Base-by-base conservation (phyloP, 1,139 yeast species). In the Pichia sp. region DNA sequence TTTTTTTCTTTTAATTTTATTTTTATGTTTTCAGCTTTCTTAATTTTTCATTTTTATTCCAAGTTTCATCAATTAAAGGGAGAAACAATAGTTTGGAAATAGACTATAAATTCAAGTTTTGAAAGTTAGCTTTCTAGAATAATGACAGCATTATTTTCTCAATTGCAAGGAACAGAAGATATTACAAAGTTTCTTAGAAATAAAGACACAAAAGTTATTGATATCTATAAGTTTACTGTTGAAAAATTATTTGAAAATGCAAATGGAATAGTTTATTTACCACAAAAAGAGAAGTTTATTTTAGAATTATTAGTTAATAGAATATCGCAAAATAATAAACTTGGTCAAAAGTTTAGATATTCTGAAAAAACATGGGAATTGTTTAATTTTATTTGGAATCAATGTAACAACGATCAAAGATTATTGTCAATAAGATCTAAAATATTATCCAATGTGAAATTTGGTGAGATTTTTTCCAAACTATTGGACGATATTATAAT, bases 251-350 rank as follows among this genome's bases (percentile, higher is more conserved):
- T 41, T 24, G n/a, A 16, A n/a, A 63, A 67, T 11, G 69, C 67
- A 6, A 49, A 65, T 10, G 56, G 68, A 16, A 67, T 78, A 0
- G 72, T 71, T 49, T 33, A 39, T 28, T 72, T 87, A 11, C 96
- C 96, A 4, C 76, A 81, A 48, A 70, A 68, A 44, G 70, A 74
- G 12, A 56, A 65, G 0, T 87, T 87, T 46, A 64, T 87, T 3
- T 66, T 84, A 35, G 90, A 84, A 44, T 70, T 89, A 54, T 54
- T 84, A 3, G 68, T 80, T 50, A 92, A 86, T 56, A 70, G 90
- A 52, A 62, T 87, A 53, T 73, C 74, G 48, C 87, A 80, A 57
- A 48, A 59, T 45, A 59, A 65, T 33, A 36, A 39, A 12, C 29
- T 44, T 46, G 50, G 68, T 46, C 55, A 60, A 3, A 51, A 58